Evolutionary conservation across 2,329 filamentous ascomycete species (phyloP).

Genomic region (Teratosphaeria destructans): DNA sequence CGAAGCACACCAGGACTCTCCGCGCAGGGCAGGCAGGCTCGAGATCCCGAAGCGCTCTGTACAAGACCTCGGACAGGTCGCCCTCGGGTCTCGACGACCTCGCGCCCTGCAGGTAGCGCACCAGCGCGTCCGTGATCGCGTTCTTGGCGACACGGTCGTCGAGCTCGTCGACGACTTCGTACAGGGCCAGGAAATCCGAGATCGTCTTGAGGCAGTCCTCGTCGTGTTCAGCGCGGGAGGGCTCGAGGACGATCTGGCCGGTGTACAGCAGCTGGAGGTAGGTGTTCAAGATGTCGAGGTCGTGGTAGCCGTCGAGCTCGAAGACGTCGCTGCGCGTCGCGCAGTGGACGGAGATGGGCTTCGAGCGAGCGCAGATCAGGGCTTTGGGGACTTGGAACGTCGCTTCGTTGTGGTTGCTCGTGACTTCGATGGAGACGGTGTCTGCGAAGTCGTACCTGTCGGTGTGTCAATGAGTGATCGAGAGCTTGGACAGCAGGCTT

Average conservation of each 20-base stretch:
- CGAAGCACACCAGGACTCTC: background rate
- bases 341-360: background rate
- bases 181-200: background rate
- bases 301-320: background rate
- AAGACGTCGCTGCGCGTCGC: background rate
- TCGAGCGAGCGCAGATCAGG: background rate
- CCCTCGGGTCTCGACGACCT: background rate
- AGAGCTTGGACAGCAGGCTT: background rate
- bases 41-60: too few relatives aligned
- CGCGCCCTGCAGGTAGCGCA: background rate
- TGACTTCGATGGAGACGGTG: too few relatives aligned
- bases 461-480: too few relatives aligned
- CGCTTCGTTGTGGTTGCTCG: too few relatives aligned
- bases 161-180: background rate
- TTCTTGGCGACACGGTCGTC: background rate
- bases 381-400: background rate
- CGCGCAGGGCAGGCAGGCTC: background rate
- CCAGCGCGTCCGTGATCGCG: background rate
- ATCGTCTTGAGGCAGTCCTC: too few relatives aligned
- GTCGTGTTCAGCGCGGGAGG: too few relatives aligned
- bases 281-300: background rate
- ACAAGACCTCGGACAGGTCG: background rate
- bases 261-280: background rate
- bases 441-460: too few relatives aligned
- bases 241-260: background rate